Evolutionary conservation across 2,329 filamentous ascomycete genomes (phyloP), one percentile per base, ranked within the genome.

Genomic region (Verticillium dahliae): DNA sequence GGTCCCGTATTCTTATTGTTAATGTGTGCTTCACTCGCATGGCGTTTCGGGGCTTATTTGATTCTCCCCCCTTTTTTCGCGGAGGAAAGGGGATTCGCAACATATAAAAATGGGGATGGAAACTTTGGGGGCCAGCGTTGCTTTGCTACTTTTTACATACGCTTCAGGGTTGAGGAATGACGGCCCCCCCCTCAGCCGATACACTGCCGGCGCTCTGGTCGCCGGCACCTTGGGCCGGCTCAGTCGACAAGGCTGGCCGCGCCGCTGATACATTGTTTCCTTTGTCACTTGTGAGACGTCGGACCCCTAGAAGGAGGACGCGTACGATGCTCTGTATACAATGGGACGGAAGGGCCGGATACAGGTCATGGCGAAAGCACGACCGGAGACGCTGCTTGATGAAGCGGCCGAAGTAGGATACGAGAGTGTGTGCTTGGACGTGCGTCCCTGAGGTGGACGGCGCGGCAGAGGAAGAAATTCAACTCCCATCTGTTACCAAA

Each of bases 11-110:
- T 56, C 22, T 58, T 65, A 62, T 56, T 65, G 59, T 65, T 63
- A 63, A 60, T 65, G 59, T 65, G 50, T 63, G 60, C 58, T 61
- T 64, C 57, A 33, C 15, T 58, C 59, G 61, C 62, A 65, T 59
- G 64, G 64, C 64, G 64, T 65, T 65, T 34, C 41, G 41, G 41
- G 41, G 35, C 6, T 50, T 27, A 22, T 22, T 50, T 18, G 41
- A 18, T 22, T 22, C 18, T 50, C 41, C 41, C 39, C 57, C 57
- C 34, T 61, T 58, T 58, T 22, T 22, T 22, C 18, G 56, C 38
- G 61, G 63, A 63, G 60, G 60, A 65, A 60, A 50, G 63, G 61
- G 58, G 18, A 22, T 58, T 56, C 38, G n/a, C 34, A 41, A 60
- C 56, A 38, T 37, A 27, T 54, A 57, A 52, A 59, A 57, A 22